Base-by-base conservation (phyloP, 768 basidiomycete genomes). In the Hemileccinum rubropunctum region DNA sequence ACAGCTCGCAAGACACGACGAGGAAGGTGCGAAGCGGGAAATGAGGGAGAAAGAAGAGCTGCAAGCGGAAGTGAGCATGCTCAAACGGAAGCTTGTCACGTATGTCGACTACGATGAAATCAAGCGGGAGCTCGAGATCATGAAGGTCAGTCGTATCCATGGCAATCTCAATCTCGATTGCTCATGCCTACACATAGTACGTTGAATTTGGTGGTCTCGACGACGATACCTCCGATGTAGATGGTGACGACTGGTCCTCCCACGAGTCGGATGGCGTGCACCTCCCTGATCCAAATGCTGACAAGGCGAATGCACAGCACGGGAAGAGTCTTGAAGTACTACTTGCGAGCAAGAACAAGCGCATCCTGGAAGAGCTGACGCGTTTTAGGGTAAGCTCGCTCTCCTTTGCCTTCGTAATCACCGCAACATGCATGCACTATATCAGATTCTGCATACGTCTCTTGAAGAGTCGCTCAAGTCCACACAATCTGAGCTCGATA, bases 111-210 rank as follows among this genome's bases (percentile, higher is more conserved):
- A 99, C 60, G 95, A 98, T 61, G 95, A 98, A 71, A 84, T 98
- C 63, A 98, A 98, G 73, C 86, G 97, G 23, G 97, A 99, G 66
- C 77, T 99, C 26, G 94, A 94, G 63, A 98, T 99, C 56, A 91
- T 98, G 91, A 98, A 99, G 83, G 97, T 91, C 42, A 40, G 71
- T 62, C 12, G 9, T 10, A 9, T 14, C 8, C 12, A 8, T 23
- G n/a, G 4, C 2, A 6, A 28, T 21, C 10, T 27, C 11, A n/a
- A 41, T 34, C 23, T 2, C 20, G n/a, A 37, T 20, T 11, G 1
- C 18, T 42, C 15, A 50, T 28, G 37, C 18, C 27, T 44, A 37
- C 21, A 26, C 42, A 27, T 58, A 98, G 97, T 98, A 87, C 58
- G 95, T 99, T 50, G 95, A 98, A 64, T 98, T 98, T 63, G 86